Percentiles rank a stretch among this genome's conserved stretches.
These are phyloP conservation scores for Cenchrus americanus DNA, from an alignment of 176 grass and related monocot genomes.

Conservation along the genomic window DNA sequence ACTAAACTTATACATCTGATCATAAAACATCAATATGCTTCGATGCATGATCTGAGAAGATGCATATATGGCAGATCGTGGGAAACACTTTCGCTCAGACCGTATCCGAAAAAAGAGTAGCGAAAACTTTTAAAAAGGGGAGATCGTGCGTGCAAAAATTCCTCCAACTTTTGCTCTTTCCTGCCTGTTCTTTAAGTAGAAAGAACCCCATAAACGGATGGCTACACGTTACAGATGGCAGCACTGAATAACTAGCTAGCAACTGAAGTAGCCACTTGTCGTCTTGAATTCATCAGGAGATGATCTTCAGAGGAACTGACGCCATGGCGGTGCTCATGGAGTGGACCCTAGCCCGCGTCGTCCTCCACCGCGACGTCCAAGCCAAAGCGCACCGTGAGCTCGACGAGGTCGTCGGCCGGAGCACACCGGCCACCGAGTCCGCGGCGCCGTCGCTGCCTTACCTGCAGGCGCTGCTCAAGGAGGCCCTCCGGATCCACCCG, in stretches of 20 bases:
- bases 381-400: constrained; percentile 63
- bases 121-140: neutral
- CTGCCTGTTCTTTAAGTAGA: neutral
- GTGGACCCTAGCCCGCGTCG: constrained; percentile 71
- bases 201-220: constrained; percentile 41
- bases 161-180: neutral
- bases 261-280: neutral
- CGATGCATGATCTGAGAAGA: neutral
- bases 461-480: constrained; percentile 81
- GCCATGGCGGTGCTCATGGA: constrained; percentile 89
- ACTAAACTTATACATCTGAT: neutral
- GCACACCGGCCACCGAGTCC: constrained; percentile 31
- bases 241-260: constrained; percentile 2
- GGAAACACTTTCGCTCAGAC: constrained; percentile 24
- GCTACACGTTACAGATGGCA: neutral
- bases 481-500: constrained; percentile 77
- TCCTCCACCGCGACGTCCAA: constrained; percentile 75
- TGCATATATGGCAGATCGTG: neutral
- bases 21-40: too few species aligned
- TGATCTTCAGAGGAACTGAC: constrained; percentile 92
- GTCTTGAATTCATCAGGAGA: constrained; percentile 59
- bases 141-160: constrained; percentile 25
- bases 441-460: constrained; percentile 56
- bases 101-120: neutral
- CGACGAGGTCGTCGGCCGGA: constrained; percentile 56